Evolutionary conservation across 129 eudicot species (phyloP).

Genomic region (Artemisia tridentata): DNA sequence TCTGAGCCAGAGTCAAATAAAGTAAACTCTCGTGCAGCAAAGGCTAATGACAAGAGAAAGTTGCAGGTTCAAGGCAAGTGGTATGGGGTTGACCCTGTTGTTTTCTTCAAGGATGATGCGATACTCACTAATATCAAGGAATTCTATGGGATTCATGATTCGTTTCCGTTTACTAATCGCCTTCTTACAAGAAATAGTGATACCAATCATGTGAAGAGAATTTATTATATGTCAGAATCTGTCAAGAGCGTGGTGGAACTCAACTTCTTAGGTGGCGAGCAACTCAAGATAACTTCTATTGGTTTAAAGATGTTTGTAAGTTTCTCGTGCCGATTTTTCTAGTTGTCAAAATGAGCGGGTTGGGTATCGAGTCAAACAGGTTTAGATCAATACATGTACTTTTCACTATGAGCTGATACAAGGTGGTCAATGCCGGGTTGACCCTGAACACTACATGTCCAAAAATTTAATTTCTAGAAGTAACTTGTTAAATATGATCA

Average conservation of each 20-base stretch:
- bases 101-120: constrained; percentile 63
- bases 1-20: constrained; percentile 31
- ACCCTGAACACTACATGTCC: not conserved
- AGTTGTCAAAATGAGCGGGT: not conserved
- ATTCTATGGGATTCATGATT: constrained; percentile 84
- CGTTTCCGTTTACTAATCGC: constrained; percentile 65
- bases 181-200: constrained; percentile 83
- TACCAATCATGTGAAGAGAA: constrained; percentile 79
- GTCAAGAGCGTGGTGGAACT: constrained; percentile 82
- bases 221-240: constrained; percentile 75
- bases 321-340: constrained; percentile 12
- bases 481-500: not conserved
- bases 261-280: constrained; percentile 80
- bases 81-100: constrained; percentile 94
- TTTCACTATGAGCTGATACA: not conserved
- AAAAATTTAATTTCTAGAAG: not conserved
- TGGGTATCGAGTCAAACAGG: not conserved
- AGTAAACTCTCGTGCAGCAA: constrained; percentile 38
- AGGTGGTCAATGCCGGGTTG: not conserved
- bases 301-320: constrained; percentile 99
- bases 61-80: constrained; percentile 91
- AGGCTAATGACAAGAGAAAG: constrained; percentile 70
- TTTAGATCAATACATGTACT: not conserved
- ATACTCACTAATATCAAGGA: constrained; percentile 56
- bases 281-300: constrained; percentile 92